phyloP scores from a whole-genome alignment of 352 stramenopile species.

The Salisapilia sapeloensis region DNA sequence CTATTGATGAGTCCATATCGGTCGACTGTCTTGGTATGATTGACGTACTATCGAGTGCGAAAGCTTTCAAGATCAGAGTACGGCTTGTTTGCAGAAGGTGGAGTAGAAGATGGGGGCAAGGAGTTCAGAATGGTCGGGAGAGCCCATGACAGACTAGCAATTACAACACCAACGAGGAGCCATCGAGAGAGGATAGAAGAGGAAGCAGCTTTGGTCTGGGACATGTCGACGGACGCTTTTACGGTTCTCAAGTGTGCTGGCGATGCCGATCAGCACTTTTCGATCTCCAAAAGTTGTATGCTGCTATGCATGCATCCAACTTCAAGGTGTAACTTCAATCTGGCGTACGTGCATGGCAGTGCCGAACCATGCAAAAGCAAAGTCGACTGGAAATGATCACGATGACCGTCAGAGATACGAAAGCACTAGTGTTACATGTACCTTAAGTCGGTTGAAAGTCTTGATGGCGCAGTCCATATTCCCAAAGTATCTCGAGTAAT shows the following conservation, averaged over 20 bases:
- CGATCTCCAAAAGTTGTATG: too few relatives aligned
- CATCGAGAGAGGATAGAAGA: slow-evolving; percentile 3
- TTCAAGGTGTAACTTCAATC: too few relatives aligned
- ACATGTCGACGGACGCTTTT: background rate
- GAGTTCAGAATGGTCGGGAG: slow-evolving; percentile 7
- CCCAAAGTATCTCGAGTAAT: too few relatives aligned
- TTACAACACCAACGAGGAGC: slow-evolving; percentile 8
- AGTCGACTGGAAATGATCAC: too few relatives aligned
- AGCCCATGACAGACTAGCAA: slow-evolving; percentile 11
- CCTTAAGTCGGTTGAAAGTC: too few relatives aligned
- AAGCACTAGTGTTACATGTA: too few relatives aligned
- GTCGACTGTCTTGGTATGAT: background rate
- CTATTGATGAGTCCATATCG: background rate
- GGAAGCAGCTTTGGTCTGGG: background rate
- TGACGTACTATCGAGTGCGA: slow-evolving; percentile 23
- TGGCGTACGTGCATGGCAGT: too few relatives aligned
- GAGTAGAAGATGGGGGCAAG: slow-evolving; percentile 2
- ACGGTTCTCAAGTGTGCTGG: background rate
- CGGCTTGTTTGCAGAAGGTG: slow-evolving; percentile 16
- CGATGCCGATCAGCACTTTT: background rate
- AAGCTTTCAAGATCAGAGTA: slow-evolving; percentile 19
- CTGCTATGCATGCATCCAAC: too few relatives aligned
- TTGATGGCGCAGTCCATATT: too few relatives aligned
- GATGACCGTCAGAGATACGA: too few relatives aligned
- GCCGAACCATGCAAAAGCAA: too few relatives aligned